Evolutionary conservation across 306 rosid species (phyloP).

Genomic region (Dicorynia guianensis): DNA sequence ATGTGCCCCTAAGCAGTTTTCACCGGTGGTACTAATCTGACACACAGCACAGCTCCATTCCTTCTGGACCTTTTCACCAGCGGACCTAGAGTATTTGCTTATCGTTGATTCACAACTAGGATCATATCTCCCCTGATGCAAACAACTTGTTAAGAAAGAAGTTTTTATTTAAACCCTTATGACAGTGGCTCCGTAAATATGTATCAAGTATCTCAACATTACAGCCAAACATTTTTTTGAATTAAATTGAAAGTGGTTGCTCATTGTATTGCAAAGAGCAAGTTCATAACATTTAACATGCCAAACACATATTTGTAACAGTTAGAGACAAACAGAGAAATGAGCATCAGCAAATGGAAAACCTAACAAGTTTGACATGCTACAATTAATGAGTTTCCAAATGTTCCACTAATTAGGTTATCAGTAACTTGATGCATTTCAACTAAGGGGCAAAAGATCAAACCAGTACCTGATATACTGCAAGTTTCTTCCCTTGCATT

Average conservation of each 20-base stretch:
- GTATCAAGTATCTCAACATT: slow-evolving; percentile 20
- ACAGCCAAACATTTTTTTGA: slow-evolving; percentile 18
- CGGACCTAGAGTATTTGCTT: slow-evolving; percentile 26
- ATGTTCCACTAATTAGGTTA: background rate
- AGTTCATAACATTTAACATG: slow-evolving; percentile 20
- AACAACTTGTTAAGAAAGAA: slow-evolving; percentile 21
- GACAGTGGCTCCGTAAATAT: slow-evolving; percentile 17
- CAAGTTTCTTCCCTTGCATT: slow-evolving; percentile 39
- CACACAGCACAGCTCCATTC: slow-evolving; percentile 77
- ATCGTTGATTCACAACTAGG: slow-evolving; percentile 19
- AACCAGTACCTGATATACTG: slow-evolving; percentile 44
- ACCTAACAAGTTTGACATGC: slow-evolving; percentile 6
- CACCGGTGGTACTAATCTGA: slow-evolving; percentile 55
- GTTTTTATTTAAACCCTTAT: slow-evolving; percentile 1
- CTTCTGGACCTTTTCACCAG: slow-evolving; percentile 52
- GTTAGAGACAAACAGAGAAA: slow-evolving; percentile 23
- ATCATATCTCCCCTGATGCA: slow-evolving; percentile 49
- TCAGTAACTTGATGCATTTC: slow-evolving; percentile 1
- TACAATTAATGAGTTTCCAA: background rate
- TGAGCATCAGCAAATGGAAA: slow-evolving; percentile 6
- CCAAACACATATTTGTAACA: slow-evolving; percentile 21
- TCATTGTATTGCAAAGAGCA: slow-evolving; percentile 9
- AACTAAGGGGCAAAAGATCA: slow-evolving; percentile 20
- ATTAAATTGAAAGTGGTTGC: slow-evolving; percentile 13
- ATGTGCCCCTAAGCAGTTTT: slow-evolving; percentile 52